Conservation (phyloP, 2,329 filamentous ascomycete genomes). For the Pyrenophora graminea region DNA sequence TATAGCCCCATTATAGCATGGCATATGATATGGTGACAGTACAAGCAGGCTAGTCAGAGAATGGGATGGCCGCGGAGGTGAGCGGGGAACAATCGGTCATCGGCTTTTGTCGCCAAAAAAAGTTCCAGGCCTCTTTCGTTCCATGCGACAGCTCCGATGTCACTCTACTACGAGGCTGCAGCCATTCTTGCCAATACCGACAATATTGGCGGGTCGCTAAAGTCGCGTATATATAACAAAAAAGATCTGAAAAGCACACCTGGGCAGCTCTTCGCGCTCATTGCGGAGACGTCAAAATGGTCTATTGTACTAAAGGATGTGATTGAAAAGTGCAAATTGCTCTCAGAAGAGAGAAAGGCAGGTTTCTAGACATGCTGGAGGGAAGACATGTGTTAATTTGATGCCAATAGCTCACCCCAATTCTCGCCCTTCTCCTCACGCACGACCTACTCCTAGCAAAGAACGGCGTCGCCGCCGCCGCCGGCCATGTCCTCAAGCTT, state of each 20-base stretch:
- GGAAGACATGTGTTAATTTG: background rate
- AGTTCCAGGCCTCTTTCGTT: constrained; percentile 6
- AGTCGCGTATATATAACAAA: constrained; percentile 78
- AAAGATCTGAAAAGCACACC: constrained; percentile 76
- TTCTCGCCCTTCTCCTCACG: constrained; percentile 77
- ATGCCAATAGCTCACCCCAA: constrained; percentile 70
- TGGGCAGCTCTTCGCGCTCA: constrained; percentile 83
- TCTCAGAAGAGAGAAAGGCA: constrained; percentile 81
- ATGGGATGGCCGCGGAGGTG: constrained; percentile 2
- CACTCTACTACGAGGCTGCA: constrained; percentile 91
- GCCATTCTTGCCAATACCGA: constrained; percentile 68
- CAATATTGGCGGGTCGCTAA: constrained; percentile 78
- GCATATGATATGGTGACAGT: no score
- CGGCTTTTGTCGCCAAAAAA: constrained; percentile 10
- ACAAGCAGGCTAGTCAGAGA: no score
- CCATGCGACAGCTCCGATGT: constrained; percentile 63
- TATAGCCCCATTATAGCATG: no score
- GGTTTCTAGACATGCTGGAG: constrained; percentile 42
- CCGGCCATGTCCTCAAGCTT: constrained; percentile 75
- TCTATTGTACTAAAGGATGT: constrained; percentile 83
- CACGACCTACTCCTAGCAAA: constrained; percentile 87
- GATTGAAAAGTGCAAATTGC: constrained; percentile 77
- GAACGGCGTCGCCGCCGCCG: constrained; percentile 78
- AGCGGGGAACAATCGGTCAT: constrained; percentile 12
- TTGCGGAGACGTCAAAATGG: constrained; percentile 89